These are phyloP conservation scores for Rhodotorula sp. DNA, from an alignment of 1,284 basidiomycete genomes.

Conservation along the genomic window DNA sequence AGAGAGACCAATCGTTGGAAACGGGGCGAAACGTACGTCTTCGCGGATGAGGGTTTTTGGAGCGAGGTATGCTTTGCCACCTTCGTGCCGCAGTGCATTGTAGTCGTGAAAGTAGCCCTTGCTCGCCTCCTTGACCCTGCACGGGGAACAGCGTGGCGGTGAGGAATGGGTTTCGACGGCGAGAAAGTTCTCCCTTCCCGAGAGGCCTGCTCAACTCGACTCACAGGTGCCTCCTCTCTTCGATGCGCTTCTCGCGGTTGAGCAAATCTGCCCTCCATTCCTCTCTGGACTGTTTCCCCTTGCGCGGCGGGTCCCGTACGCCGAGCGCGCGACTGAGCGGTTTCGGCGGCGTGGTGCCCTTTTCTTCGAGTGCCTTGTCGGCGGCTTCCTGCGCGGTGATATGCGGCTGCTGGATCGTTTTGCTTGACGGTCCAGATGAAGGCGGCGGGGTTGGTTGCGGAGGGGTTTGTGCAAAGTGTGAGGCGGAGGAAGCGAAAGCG, in stretches of 20 bases:
- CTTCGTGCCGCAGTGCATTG: constrained; percentile 73
- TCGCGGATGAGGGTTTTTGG: constrained; percentile 82
- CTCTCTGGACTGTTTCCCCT: constrained; percentile 59
- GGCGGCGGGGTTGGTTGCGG: not conserved
- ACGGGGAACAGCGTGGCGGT: not conserved
- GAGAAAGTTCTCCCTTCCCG: not conserved
- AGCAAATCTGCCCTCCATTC: constrained; percentile 68
- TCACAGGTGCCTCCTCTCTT: constrained; percentile 73
- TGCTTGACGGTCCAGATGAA: not conserved
- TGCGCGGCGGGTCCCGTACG: constrained; percentile 61
- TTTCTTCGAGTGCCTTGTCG: constrained; percentile 30
- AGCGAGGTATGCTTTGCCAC: constrained; percentile 94
- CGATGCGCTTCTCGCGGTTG: constrained; percentile 67
- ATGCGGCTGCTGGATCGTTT: constrained; percentile 9
- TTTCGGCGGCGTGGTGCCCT: constrained; percentile 51
- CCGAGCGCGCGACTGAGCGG: constrained; percentile 72
- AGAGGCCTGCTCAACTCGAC: constrained; percentile 11
- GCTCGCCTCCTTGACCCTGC: constrained; percentile 76
- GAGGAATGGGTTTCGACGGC: not conserved
- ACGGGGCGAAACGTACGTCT: constrained; percentile 60
- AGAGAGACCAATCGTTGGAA: not conserved
- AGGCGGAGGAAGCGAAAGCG: not conserved
- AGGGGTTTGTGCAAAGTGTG: not conserved
- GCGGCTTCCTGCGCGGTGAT: constrained; percentile 30
- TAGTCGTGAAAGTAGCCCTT: constrained; percentile 90